These are phyloP conservation scores for Phyllosticta citribraziliensis DNA, from an alignment of 2,329 filamentous ascomycete species.

Conservation along the genomic window DNA sequence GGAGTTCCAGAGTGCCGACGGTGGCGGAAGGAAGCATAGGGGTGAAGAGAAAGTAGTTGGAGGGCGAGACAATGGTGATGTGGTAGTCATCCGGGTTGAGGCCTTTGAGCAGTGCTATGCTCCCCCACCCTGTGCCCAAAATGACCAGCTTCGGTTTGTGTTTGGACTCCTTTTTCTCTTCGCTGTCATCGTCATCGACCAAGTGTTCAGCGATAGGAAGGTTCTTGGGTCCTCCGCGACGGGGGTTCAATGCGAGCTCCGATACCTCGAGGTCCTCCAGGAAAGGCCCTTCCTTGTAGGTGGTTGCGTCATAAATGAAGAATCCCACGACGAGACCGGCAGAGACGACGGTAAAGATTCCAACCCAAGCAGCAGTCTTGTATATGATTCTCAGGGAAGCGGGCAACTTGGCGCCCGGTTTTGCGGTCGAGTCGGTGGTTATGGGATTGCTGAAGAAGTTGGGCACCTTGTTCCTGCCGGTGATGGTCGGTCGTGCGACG, in stretches of 20 bases:
- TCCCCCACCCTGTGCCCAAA: conserved; percentile 89
- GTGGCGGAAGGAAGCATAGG: conserved; percentile 97
- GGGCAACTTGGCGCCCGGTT: conserved; percentile 21
- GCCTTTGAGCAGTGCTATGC: conserved; percentile 82
- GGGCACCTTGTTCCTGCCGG: not conserved
- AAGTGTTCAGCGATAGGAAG: conserved; percentile 80
- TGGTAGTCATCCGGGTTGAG: conserved; percentile 88
- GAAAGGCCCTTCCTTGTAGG: conserved; percentile 65
- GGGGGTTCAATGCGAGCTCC: conserved; percentile 68
- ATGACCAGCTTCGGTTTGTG: conserved; percentile 90
- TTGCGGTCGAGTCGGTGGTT: conserved; percentile 16
- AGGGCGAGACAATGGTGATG: conserved; percentile 86
- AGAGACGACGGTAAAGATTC: conserved; percentile 63
- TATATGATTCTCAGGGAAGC: conserved; percentile 48
- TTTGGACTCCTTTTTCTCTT: conserved; percentile 59
- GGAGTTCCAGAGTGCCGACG: conserved; percentile 83
- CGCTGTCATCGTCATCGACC: conserved; percentile 78
- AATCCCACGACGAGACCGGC: conserved; percentile 66
- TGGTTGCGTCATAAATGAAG: conserved; percentile 88
- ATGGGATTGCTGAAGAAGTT: conserved; percentile 14
- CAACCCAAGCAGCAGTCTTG: conserved; percentile 60
- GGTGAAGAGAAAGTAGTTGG: conserved; percentile 96
- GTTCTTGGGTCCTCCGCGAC: conserved; percentile 85
- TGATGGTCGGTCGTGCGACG: not conserved
- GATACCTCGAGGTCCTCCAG: conserved; percentile 73